These are phyloP conservation scores for Colletotrichum tamarilloi DNA, from an alignment of 2,329 filamentous ascomycete genomes.

Conservation along the genomic window DNA sequence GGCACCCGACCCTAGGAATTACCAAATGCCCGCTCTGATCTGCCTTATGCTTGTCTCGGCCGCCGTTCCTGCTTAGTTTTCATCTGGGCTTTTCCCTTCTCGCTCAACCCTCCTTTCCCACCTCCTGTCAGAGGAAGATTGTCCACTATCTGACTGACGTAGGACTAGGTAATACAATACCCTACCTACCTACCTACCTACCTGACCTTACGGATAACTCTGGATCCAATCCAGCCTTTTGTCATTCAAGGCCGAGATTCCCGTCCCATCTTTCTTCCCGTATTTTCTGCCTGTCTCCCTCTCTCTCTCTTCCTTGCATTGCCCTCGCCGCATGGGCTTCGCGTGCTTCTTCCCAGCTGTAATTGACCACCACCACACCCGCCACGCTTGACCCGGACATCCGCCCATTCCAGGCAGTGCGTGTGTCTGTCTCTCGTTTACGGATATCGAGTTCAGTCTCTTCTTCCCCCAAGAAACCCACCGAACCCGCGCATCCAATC, in stretches of 20 bases:
- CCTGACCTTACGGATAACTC: no score
- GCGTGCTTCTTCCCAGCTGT: not conserved
- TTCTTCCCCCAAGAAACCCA: not conserved
- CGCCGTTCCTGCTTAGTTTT: slow-evolving; percentile 11
- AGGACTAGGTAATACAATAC: not conserved
- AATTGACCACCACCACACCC: not conserved
- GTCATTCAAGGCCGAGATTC: not conserved
- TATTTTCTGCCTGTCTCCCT: not conserved
- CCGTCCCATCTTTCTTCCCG: not conserved
- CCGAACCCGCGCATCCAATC: not conserved
- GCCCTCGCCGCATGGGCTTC: no score
- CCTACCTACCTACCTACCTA: no score
- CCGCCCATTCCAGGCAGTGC: not conserved
- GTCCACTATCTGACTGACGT: slow-evolving; percentile 27
- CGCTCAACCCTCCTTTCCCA: slow-evolving; percentile 27
- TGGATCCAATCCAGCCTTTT: not conserved
- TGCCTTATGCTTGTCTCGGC: slow-evolving; percentile 18
- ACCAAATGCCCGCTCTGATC: not conserved
- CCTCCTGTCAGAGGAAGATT: slow-evolving; percentile 27
- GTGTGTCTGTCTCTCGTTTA: not conserved
- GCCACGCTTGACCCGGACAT: not conserved
- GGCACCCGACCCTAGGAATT: not conserved
- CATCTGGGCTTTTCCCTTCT: slow-evolving; percentile 17
- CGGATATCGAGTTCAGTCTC: not conserved
- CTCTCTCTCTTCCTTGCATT: not conserved